Conservation (phyloP, 805 yeast species). For the Yamadazyma scolyti region DNA sequence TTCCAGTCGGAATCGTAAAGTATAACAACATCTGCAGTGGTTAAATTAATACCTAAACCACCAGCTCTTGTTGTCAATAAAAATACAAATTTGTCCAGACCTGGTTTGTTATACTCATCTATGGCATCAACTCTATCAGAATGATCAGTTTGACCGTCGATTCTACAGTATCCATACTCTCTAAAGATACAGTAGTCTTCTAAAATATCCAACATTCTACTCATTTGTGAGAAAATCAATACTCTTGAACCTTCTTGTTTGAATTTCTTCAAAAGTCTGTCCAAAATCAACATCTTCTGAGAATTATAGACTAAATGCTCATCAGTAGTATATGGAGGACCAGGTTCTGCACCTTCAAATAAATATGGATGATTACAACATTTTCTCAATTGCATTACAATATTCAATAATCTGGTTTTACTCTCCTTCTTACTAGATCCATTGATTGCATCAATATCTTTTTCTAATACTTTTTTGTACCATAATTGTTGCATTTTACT, state of each 20-base stretch:
- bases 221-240: slow-evolving; percentile 79
- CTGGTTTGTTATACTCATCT: slow-evolving; percentile 78
- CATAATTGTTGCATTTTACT: slow-evolving; percentile 74
- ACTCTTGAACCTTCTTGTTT: slow-evolving; percentile 73
- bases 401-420: slow-evolving; percentile 70
- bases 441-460: slow-evolving; percentile 80
- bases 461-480: slow-evolving; percentile 74
- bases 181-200: slow-evolving; percentile 77
- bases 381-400: slow-evolving; percentile 81
- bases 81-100: slow-evolving; percentile 67
- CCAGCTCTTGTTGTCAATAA: slow-evolving; percentile 84
- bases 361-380: slow-evolving; percentile 84
- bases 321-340: slow-evolving; percentile 84
- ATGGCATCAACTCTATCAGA: slow-evolving; percentile 71
- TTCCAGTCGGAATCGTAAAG: slow-evolving; percentile 84
- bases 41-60: slow-evolving; percentile 81
- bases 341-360: slow-evolving; percentile 87
- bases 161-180: slow-evolving; percentile 68
- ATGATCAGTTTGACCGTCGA: slow-evolving; percentile 82
- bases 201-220: slow-evolving; percentile 72
- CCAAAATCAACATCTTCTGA: slow-evolving; percentile 68
- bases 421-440: slow-evolving; percentile 74
- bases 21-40: slow-evolving; percentile 76
- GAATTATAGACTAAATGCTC: slow-evolving; percentile 76
- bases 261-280: slow-evolving; percentile 58